phyloP scores from a whole-genome alignment of 1,284 basidiomycete genomes.

The Cryptococcus sp. region DNA sequence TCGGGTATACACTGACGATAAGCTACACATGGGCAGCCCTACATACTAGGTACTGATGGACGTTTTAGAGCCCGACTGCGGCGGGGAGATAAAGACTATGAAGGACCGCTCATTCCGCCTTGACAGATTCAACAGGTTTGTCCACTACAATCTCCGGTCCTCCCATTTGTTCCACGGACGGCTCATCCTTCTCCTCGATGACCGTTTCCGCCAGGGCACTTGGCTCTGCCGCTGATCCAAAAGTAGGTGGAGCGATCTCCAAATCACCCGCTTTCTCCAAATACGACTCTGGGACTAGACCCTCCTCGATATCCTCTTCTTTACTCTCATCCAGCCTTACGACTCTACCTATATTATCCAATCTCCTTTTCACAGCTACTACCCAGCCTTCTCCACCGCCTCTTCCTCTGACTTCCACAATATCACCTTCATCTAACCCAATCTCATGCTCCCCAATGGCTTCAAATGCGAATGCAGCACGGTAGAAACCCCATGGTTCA shows the following conservation, averaged over 20 bases:
- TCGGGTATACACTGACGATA: too few relatives aligned
- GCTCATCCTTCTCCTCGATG: too few relatives aligned
- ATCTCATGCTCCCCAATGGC: constrained; percentile 43
- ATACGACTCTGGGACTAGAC: constrained; percentile 45
- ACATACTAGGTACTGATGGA: too few relatives aligned
- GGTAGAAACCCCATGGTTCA: constrained; percentile 38
- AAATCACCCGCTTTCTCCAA: constrained; percentile 26
- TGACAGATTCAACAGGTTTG: too few relatives aligned
- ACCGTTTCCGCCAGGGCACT: too few relatives aligned
- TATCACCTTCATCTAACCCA: constrained; percentile 35
- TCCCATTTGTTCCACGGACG: too few relatives aligned
- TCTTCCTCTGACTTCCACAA: constrained; percentile 38
- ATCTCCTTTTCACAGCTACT: constrained; percentile 28
- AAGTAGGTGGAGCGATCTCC: not conserved
- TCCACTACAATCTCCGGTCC: too few relatives aligned
- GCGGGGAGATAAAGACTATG: too few relatives aligned
- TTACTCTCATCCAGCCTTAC: constrained; percentile 1
- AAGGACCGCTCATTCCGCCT: too few relatives aligned
- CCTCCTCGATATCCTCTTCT: constrained; percentile 14
- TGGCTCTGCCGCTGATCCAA: too few relatives aligned
- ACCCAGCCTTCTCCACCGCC: constrained; percentile 47
- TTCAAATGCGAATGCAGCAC: constrained; percentile 39
- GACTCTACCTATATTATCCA: constrained; percentile 11
- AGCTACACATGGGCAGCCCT: too few relatives aligned
- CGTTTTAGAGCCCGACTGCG: too few relatives aligned